Conservation (phyloP, 1,139 yeast species). For the Keqinozyma sinolaborantium region DNA sequence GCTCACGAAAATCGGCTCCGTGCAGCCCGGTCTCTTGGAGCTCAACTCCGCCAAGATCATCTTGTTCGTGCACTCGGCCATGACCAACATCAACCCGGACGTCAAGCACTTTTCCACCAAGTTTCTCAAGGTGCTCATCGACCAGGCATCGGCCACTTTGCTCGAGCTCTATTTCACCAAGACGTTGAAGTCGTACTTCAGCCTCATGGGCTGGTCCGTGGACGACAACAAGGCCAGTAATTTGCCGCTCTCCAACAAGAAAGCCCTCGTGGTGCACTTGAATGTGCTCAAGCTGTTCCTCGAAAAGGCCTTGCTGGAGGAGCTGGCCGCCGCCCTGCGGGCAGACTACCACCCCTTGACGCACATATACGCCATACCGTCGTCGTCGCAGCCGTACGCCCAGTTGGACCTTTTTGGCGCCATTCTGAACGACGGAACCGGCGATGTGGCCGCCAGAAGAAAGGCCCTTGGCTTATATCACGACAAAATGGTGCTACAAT, state of each 20-base stretch:
- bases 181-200: slow-evolving; percentile 52
- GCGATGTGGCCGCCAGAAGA: slow-evolving; percentile 64
- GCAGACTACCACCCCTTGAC: slow-evolving; percentile 41
- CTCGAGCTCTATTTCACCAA: slow-evolving; percentile 58
- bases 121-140: slow-evolving; percentile 54
- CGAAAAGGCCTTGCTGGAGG: slow-evolving; percentile 31
- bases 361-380: slow-evolving; percentile 50
- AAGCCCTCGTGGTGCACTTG: slow-evolving; percentile 41
- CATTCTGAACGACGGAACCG: slow-evolving; percentile 25
- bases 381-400: slow-evolving; percentile 48
- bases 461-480: slow-evolving; percentile 55
- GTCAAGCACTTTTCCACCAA: slow-evolving; percentile 69
- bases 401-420: slow-evolving; percentile 50
- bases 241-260: slow-evolving; percentile 37
- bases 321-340: not conserved
- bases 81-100: slow-evolving; percentile 84
- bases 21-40: slow-evolving; percentile 55
- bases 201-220: slow-evolving; percentile 61
- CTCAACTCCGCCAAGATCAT: slow-evolving; percentile 66
- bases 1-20: slow-evolving; percentile 45
- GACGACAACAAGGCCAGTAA: slow-evolving; percentile 40
- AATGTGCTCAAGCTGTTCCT: slow-evolving; percentile 42
- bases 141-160: slow-evolving; percentile 43
- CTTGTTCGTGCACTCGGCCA: slow-evolving; percentile 82
- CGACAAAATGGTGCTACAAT: slow-evolving; percentile 39